Conservation (phyloP, 306 rosid species). For the Medicago ruthenica region DNA sequence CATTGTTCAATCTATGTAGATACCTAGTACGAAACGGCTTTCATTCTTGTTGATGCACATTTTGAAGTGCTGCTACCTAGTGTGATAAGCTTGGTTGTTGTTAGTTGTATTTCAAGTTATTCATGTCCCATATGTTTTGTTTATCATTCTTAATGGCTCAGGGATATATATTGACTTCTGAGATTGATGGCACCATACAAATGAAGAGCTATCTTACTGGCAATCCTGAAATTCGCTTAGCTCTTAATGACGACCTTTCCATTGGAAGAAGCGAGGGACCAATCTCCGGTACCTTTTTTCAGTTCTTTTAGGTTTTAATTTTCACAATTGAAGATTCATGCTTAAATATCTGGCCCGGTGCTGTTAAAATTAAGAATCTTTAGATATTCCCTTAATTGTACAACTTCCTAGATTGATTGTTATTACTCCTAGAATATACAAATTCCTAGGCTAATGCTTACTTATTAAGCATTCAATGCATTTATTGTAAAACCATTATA, state of each 20-base stretch:
- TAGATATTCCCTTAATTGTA: no score
- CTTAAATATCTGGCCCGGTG: background rate
- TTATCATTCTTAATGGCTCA: conserved; percentile 45
- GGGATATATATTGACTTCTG: conserved; percentile 91
- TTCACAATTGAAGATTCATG: conserved; percentile 25
- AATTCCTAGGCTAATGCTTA: no score
- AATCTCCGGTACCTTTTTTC: conserved; percentile 55
- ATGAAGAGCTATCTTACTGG: conserved; percentile 93
- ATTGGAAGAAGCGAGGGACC: conserved; percentile 70
- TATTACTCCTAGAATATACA: no score
- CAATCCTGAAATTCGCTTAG: conserved; percentile 84
- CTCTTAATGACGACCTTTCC: conserved; percentile 83
- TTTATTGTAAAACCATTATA: no score
- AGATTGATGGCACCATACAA: conserved; percentile 94
- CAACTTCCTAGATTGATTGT: no score
- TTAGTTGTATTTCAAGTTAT: conserved; percentile 33
- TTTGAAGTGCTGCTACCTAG: conserved; percentile 28
- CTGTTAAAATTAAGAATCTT: no score
- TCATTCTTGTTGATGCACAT: conserved; percentile 6
- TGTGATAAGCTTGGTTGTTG: conserved; percentile 39
- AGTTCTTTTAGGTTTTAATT: conserved; percentile 20
- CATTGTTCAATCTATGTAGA: conserved; percentile 27
- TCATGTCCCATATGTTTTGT: conserved; percentile 21
- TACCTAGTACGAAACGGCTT: background rate
- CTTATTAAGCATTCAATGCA: no score